A percentile compares a stretch with the other conserved stretches of the same genome.
Conservation (phyloP, 2,329 filamentous ascomycete genomes). For the Endothia cerciana region DNA sequence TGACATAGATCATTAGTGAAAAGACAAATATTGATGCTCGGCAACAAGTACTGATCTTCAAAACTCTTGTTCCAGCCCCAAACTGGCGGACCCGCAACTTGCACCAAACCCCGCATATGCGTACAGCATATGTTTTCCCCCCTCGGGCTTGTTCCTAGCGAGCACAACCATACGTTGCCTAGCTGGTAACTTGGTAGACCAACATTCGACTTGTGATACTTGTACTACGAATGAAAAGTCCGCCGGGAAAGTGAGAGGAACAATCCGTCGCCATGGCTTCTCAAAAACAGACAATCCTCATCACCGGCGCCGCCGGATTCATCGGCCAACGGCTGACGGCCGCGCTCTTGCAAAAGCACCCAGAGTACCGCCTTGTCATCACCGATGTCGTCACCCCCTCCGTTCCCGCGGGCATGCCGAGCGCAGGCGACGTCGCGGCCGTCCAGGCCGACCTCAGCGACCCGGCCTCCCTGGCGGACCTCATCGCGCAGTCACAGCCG, state of each 20-base stretch:
- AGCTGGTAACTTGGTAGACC: not conserved
- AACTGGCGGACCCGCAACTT: too few relatives aligned
- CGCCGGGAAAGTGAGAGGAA: not conserved
- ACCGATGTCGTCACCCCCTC: constrained; percentile 46
- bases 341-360: constrained; percentile 52
- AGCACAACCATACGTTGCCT: not conserved
- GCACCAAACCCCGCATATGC: not conserved
- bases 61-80: not conserved
- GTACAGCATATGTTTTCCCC: not conserved
- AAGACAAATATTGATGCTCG: not conserved
- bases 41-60: not conserved
- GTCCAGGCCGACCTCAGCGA: constrained; percentile 29
- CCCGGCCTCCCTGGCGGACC: constrained; percentile 21
- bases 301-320: constrained; percentile 68
- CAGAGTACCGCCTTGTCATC: constrained; percentile 51
- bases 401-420: constrained; percentile 5
- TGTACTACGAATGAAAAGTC: not conserved
- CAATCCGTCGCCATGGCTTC: constrained; percentile 7
- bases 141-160: not conserved
- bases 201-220: not conserved
- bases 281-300: constrained; percentile 49
- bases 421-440: constrained; percentile 8
- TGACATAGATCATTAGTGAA: not conserved
- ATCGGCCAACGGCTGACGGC: constrained; percentile 64
- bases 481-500: constrained; percentile 25